phyloP scores from a whole-genome alignment of 192 early-diverging fungal genomes.

The Rhizophlyctis rosea region DNA sequence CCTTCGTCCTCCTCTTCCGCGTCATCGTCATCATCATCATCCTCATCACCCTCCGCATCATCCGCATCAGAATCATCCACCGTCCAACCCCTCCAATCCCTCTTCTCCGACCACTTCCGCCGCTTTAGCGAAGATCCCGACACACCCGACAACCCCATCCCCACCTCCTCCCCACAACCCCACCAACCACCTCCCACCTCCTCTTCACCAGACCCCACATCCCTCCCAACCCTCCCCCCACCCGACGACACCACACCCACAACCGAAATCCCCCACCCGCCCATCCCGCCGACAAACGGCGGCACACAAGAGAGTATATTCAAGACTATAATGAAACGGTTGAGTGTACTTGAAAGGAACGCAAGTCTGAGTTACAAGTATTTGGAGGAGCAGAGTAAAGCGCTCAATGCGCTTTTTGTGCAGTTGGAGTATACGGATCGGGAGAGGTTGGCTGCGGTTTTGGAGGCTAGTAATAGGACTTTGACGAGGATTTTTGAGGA shows the following conservation, averaged over 20 bases:
- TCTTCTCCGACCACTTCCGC: not conserved
- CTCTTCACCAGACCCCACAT: not conserved
- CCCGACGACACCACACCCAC: too few relatives aligned
- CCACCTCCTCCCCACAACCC: not conserved
- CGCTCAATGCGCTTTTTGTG: conserved; percentile 36
- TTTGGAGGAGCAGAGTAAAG: conserved; percentile 41
- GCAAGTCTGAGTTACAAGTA: conserved; percentile 52
- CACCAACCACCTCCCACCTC: too few relatives aligned
- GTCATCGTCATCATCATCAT: too few relatives aligned
- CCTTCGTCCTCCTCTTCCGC: not conserved
- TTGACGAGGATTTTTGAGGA: conserved; percentile 33
- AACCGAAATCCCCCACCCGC: too few relatives aligned
- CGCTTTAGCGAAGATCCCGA: not conserved
- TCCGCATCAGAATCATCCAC: too few relatives aligned
- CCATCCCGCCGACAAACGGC: conserved; percentile 10
- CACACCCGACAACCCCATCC: too few relatives aligned
- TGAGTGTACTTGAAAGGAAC: conserved; percentile 76
- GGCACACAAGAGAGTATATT: conserved; percentile 79
- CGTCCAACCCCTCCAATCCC: too few relatives aligned
- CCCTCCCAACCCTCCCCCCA: not conserved
- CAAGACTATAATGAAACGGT: conserved; percentile 86
- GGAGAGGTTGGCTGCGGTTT: conserved; percentile 25
- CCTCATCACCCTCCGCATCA: too few relatives aligned
- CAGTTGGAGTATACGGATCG: conserved; percentile 20
- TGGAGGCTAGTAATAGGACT: conserved; percentile 33